Evolutionary conservation across 352 stramenopile genomes (phyloP).

Genomic region (Pythium vanterpoolii): DNA sequence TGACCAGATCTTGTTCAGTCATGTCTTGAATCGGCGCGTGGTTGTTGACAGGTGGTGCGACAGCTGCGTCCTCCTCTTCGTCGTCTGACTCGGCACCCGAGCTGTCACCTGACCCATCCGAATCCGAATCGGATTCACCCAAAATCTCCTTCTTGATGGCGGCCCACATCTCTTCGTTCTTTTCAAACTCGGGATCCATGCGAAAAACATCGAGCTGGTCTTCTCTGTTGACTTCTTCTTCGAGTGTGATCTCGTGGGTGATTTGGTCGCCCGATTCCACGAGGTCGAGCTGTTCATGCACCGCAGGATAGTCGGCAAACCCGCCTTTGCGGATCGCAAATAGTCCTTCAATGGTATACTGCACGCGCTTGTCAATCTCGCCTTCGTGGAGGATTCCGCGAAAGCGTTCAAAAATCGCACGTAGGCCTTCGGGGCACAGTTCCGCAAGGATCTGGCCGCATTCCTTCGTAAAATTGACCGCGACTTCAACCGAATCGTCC

Average conservation of each 20-base stretch:
- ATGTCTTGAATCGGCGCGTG: conserved; percentile 91
- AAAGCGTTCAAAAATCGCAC: conserved; percentile 97
- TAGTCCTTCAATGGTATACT: conserved; percentile 98
- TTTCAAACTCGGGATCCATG: conserved; percentile 93
- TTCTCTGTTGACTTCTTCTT: conserved; percentile 95
- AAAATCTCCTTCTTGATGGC: conserved; percentile 97
- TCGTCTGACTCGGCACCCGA: conserved; percentile 47
- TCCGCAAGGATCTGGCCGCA: conserved; percentile 89
- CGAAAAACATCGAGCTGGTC: conserved; percentile 97
- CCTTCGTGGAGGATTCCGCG: conserved; percentile 97
- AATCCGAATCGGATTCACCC: conserved; percentile 88
- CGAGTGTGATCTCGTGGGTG: conserved; percentile 96
- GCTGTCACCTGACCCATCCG: conserved; percentile 28
- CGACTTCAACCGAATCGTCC: conserved; percentile 98
- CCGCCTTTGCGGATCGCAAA: conserved; percentile 95
- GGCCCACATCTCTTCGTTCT: conserved; percentile 96
- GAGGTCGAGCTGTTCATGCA: conserved; percentile 95
- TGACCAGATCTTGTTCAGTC: conserved; percentile 97
- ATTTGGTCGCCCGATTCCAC: conserved; percentile 99
- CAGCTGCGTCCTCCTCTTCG: conserved; percentile 33
- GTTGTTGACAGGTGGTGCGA: conserved; percentile 11
- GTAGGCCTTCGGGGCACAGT: conserved; percentile 86
- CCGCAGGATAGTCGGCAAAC: conserved; percentile 94
- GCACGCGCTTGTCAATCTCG: conserved; percentile 95
- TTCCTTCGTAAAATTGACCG: conserved; percentile 97